phyloP scores from a whole-genome alignment of 768 basidiomycete species.

The Boletus tomentosulus region DNA sequence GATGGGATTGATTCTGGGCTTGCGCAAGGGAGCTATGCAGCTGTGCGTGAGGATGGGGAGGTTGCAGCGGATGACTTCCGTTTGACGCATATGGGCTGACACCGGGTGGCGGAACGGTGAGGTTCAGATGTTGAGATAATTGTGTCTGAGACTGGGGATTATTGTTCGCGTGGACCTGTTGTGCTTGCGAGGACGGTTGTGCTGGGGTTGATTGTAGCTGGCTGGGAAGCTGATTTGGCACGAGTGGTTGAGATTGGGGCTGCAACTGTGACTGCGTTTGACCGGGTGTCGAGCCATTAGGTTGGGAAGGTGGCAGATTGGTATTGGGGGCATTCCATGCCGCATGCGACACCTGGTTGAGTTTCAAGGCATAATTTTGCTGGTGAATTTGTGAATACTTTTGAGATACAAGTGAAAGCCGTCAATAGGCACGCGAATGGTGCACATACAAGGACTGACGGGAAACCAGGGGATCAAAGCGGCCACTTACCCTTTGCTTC shows the following conservation, averaged over 20 bases:
- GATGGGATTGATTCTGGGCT: conserved; percentile 34
- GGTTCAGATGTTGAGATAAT: conserved; percentile 44
- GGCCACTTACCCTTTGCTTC: conserved; percentile 58
- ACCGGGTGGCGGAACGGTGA: conserved; percentile 46
- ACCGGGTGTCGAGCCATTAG: conserved; percentile 23
- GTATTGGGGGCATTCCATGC: conserved; percentile 62
- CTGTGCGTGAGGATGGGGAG: conserved; percentile 34
- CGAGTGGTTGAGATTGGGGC: conserved; percentile 20
- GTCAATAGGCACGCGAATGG: background rate
- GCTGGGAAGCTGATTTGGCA: conserved; percentile 19
- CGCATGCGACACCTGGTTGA: conserved; percentile 56
- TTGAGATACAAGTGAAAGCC: background rate
- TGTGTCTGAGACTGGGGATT: conserved; percentile 29
- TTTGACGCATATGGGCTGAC: conserved; percentile 33
- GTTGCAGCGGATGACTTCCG: conserved; percentile 34
- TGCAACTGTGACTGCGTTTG: conserved; percentile 25
- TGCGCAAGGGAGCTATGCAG: conserved; percentile 28
- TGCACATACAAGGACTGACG: background rate
- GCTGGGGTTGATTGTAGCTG: conserved; percentile 17
- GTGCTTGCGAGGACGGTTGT: conserved; percentile 29
- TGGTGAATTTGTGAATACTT: conserved; percentile 23
- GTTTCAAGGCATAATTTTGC: conserved; percentile 61
- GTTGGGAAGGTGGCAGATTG: conserved; percentile 36
- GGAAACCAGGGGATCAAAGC: background rate
- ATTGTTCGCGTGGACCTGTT: conserved; percentile 33